Base-by-base conservation (phyloP, 2,329 filamentous ascomycete genomes). In the Sarocladium oryzae region DNA sequence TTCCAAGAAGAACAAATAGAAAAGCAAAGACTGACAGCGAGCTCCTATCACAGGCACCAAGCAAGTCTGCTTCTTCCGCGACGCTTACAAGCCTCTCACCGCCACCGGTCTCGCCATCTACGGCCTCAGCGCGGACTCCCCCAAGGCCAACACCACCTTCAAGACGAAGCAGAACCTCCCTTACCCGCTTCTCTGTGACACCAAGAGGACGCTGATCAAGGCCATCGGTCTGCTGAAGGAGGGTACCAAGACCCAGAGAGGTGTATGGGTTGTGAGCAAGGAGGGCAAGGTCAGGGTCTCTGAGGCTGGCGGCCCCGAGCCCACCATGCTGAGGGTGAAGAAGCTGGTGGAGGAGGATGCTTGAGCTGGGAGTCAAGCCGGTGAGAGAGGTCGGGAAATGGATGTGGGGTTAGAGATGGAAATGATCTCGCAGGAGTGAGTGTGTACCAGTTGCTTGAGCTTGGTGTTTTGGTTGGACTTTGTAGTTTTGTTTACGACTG, bases 81-180 rank as follows among this genome's bases (percentile, higher is more conserved):
- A 97, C 76, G 78, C 82, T 21, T 89, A 95, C 71, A 73, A 77
- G 43, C 74, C 84, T 49, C 78, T 97, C 51, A 92, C 86, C 10
- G 78, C 82, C 24, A 86, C 82, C 51, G 92, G 92, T 8, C 81
- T 95, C 54, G 78, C 84, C 64, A 89, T 99, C 71, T 97, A 89
- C 67, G 93, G 93, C 52, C 83, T 99, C 49, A 95, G 88, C 55
- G 81, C 81, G 59, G 93, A 97, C 73, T 87, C 84, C 45, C 84
- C 89, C 61, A 95, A 93, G 72, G 83, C 89, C 61, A 99, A 99
- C 74, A 91, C 88, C 21, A 89, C 82, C 41, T 99, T 97, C 79
- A 87, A 89, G 71, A 85, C 83, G 36, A 96, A 95, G 74, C 89
- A 97, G 69, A 89, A 86, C 56, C 80, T 97, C 51, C 88, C 86